These are phyloP conservation scores for Ajuga reptans DNA, from an alignment of 305 asterid species.

Conservation along the genomic window DNA sequence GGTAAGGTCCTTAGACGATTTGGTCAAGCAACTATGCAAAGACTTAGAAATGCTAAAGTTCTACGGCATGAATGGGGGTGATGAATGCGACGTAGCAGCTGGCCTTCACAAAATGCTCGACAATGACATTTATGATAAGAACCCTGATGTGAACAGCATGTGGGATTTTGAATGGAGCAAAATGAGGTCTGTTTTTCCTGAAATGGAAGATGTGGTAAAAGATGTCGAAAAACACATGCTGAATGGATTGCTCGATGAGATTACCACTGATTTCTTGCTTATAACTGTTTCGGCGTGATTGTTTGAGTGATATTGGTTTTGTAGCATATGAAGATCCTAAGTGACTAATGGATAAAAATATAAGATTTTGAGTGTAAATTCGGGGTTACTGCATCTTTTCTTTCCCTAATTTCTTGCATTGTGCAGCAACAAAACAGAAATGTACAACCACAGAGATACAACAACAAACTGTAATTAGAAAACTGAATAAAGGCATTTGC, in stretches of 20 bases:
- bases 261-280: conserved; percentile 40
- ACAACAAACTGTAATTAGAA: too few species aligned
- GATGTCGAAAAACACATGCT: conserved; percentile 58
- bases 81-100: conserved; percentile 40
- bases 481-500: too few species aligned
- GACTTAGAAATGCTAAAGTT: conserved; percentile 45
- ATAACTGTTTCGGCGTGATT: conserved; percentile 34
- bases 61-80: conserved; percentile 34
- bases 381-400: too few species aligned
- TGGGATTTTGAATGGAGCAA: conserved; percentile 73
- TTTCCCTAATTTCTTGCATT: too few species aligned
- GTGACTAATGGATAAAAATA: too few species aligned
- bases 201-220: conserved; percentile 43
- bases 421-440: too few species aligned
- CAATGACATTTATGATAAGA: conserved; percentile 40
- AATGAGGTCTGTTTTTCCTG: conserved; percentile 30
- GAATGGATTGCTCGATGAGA: conserved; percentile 64
- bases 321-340: too few species aligned
- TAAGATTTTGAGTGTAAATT: too few species aligned
- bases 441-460: too few species aligned
- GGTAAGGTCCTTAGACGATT: conserved; percentile 50
- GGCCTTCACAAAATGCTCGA: conserved; percentile 48
- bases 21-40: conserved; percentile 52
- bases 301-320: too few species aligned
- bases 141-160: conserved; percentile 50